Evolutionary conservation across 306 rosid genomes (phyloP).

Genomic region (Vicia sativa): DNA sequence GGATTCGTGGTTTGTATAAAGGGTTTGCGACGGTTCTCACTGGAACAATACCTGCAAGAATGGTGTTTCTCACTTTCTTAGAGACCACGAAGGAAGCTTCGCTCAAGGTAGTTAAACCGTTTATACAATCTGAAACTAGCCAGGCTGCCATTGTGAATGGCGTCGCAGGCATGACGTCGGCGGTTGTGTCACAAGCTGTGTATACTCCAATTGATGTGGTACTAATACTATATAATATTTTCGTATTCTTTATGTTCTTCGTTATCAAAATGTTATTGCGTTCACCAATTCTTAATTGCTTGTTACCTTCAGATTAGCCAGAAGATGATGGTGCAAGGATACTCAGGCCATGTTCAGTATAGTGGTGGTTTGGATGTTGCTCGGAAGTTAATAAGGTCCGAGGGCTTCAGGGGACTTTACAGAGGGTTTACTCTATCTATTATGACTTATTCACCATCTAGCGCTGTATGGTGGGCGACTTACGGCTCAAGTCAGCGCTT

Average conservation of each 20-base stretch:
- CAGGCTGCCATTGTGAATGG: slow-evolving; percentile 93
- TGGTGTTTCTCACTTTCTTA: slow-evolving; percentile 76
- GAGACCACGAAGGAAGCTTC: slow-evolving; percentile 82
- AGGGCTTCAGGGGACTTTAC: slow-evolving; percentile 84
- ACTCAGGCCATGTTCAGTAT: slow-evolving; percentile 74
- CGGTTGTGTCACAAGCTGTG: slow-evolving; percentile 75
- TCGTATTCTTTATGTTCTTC: background rate
- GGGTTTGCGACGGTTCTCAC: slow-evolving; percentile 85
- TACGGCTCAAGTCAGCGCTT: slow-evolving; percentile 95
- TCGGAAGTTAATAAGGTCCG: slow-evolving; percentile 63
- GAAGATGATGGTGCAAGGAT: slow-evolving; percentile 98
- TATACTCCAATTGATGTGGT: slow-evolving; percentile 97
- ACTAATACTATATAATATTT: background rate
- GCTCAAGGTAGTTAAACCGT: slow-evolving; percentile 71
- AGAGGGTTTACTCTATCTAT: slow-evolving; percentile 91
- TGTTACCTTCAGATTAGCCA: slow-evolving; percentile 74
- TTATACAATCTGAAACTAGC: slow-evolving; percentile 67
- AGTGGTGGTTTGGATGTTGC: slow-evolving; percentile 90
- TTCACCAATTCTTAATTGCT: slow-evolving; percentile 1
- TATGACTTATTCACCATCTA: slow-evolving; percentile 88
- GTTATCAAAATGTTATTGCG: background rate
- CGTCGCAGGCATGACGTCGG: slow-evolving; percentile 78
- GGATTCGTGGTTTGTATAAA: slow-evolving; percentile 83
- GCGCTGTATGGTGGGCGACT: slow-evolving; percentile 99
- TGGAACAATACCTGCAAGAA: slow-evolving; percentile 87